phyloP scores from a whole-genome alignment of 1,284 basidiomycete genomes.

The Ceratobasidium theobromae region DNA sequence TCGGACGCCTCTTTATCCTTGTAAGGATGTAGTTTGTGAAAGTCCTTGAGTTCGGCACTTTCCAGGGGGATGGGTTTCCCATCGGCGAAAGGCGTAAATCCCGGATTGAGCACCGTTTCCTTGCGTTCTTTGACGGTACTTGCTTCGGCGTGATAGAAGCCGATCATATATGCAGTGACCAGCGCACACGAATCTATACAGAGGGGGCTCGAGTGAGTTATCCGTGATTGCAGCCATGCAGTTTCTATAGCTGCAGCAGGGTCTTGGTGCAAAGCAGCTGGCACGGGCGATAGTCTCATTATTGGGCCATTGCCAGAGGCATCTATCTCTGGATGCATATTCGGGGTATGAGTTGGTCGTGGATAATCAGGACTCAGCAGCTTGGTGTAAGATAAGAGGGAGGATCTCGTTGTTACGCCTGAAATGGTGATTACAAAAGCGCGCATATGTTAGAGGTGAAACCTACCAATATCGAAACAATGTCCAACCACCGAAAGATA shows the following conservation, averaged over 20 bases:
- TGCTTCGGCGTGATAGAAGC: conserved; percentile 31
- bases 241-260: conserved; percentile 17
- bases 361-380: not conserved
- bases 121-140: conserved; percentile 29
- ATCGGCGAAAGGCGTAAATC: conserved; percentile 23
- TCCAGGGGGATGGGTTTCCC: conserved; percentile 14
- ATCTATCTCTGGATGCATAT: conserved; percentile 11
- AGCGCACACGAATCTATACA: conserved; percentile 33
- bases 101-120: conserved; percentile 25
- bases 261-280: conserved; percentile 22
- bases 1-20: conserved; percentile 20
- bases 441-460: too few species aligned
- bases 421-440: not conserved
- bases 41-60: not conserved
- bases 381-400: conserved; percentile 2
- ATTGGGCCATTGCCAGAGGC: conserved; percentile 34
- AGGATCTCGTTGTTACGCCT: not conserved
- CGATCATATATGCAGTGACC: conserved; percentile 33
- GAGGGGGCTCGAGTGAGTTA: conserved; percentile 28
- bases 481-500: conserved; percentile 37
- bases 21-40: conserved; percentile 18
- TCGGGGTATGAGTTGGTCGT: not conserved
- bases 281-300: conserved; percentile 34
- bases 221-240: conserved; percentile 23
- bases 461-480: conserved; percentile 38